Base-by-base conservation (phyloP, 176 grass and related monocot genomes). In the Musa troglodytarum region DNA sequence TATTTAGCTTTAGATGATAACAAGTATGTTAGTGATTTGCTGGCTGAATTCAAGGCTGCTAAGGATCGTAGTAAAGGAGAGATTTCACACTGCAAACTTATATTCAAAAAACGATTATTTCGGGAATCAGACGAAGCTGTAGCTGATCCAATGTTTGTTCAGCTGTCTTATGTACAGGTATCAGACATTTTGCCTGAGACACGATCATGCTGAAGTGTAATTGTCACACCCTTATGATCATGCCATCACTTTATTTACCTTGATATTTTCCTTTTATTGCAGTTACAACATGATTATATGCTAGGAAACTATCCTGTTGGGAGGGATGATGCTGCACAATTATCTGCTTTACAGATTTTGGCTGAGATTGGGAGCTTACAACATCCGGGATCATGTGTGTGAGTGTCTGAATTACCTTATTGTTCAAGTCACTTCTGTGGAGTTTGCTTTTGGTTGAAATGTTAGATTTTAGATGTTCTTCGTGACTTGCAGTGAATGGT, bases 51-150 rank as follows among this genome's bases (percentile, higher is more conserved):
- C 78, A 99, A 99, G 76, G 87, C 82, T 49, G 86, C 83, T 17
- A 99, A 99, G 72, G 96, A 99, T 77, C 90, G 88, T 10, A 99
- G 85, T 82, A 99, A 99, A 89, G 96, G 95, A 88, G 96, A 99
- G 80, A 82, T 95, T 80, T 82, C 92, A 63, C 96, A 99, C 53
- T 99, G 90, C 86, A 99, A 99, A 80, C 96, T 99, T 70, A 82
- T 99, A 61, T 99, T 99, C 68, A 99, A 99, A 71, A 99, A 99
- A 83, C 91, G 91, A 29, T 91, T 99, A 77, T 99, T 99, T 69
- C 91, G 96, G 2, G 96, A 99, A 68, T 99, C 96, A 9, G 96
- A 99, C 61, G 96, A 99, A 88, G 91, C 84, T 79, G 91, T 99
- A 62, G 92, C 88, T 82, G 96, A 95, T 81, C 90, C 83, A 22